A percentile compares a stretch with the other conserved stretches of the same genome.
Conservation (phyloP, 2,329 filamentous ascomycete species). For the Verticillium nubilum region DNA sequence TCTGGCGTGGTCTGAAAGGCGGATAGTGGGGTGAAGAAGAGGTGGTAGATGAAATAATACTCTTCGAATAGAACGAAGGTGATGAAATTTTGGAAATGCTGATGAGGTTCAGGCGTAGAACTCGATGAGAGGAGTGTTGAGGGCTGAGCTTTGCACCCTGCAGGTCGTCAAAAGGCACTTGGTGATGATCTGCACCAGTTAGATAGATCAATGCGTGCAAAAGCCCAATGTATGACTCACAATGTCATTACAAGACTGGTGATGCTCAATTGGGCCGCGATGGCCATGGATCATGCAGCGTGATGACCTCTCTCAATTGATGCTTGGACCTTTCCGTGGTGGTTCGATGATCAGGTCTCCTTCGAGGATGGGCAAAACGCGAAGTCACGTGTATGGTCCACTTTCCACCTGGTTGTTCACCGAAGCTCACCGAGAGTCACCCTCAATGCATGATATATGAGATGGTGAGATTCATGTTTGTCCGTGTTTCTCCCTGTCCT, state of each 20-base stretch:
- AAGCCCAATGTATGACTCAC: slow-evolving; percentile 1
- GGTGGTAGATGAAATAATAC: too few relatives aligned
- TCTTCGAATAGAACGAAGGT: too few relatives aligned
- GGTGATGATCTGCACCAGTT: background rate
- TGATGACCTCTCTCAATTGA: background rate
- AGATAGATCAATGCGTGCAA: background rate
- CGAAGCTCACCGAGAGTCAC: background rate
- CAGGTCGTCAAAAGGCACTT: background rate
- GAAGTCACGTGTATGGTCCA: background rate
- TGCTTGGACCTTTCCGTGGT: background rate
- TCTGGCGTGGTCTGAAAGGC: background rate
- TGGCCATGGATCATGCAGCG: background rate
- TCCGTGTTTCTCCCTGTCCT: too few relatives aligned
- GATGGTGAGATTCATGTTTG: too few relatives aligned
- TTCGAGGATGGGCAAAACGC: slow-evolving; percentile 3
- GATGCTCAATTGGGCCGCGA: background rate
- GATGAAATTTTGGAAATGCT: too few relatives aligned
- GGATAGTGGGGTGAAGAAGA: too few relatives aligned
- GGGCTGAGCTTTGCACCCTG: background rate
- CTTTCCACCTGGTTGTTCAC: background rate
- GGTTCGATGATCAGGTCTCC: background rate
- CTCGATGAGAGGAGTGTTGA: background rate
- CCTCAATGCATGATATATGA: too few relatives aligned
- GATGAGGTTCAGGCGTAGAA: background rate
- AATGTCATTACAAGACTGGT: background rate